These are phyloP conservation scores for Debaryomycetaceae sp. DNA, from an alignment of 1,139 yeast species.

Conservation along the genomic window DNA sequence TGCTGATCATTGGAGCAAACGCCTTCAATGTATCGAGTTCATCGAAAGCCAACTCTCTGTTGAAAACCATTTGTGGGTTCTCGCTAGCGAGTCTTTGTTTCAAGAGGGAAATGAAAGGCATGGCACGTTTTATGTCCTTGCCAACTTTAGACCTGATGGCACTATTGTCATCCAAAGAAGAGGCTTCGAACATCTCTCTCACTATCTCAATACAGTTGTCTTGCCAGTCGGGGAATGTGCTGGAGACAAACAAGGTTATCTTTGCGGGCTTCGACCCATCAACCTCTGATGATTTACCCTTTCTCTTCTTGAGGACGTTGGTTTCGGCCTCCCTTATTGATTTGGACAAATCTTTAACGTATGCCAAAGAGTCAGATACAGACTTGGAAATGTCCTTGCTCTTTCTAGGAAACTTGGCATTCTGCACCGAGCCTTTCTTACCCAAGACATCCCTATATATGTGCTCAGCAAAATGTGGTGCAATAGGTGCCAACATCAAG, in stretches of 20 bases:
- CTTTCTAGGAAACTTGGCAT: conserved; percentile 75
- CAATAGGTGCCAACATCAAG: conserved; percentile 82
- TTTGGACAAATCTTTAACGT: conserved; percentile 75
- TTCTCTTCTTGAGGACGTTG: conserved; percentile 82
- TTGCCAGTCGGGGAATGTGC: conserved; percentile 96
- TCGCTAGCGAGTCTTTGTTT: conserved; percentile 74
- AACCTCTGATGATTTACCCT: conserved; percentile 70
- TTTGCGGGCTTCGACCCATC: conserved; percentile 72
- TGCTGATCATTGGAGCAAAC: conserved; percentile 52
- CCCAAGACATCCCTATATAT: conserved; percentile 80
- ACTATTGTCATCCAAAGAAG: conserved; percentile 58
- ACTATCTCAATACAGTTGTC: conserved; percentile 80
- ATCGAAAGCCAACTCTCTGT: conserved; percentile 78
- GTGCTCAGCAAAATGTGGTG: conserved; percentile 94
- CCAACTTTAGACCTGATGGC: conserved; percentile 61
- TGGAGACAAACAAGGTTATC: conserved; percentile 68
- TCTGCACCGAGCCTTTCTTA: conserved; percentile 60
- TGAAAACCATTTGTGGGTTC: conserved; percentile 73
- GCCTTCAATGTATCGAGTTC: conserved; percentile 69
- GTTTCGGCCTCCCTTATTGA: conserved; percentile 92
- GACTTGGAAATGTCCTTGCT: conserved; percentile 60
- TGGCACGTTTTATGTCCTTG: conserved; percentile 88
- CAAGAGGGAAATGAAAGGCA: conserved; percentile 90
- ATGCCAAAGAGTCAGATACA: conserved; percentile 65
- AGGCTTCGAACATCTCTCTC: conserved; percentile 68